phyloP scores from a whole-genome alignment of 108 stramenopile species.

The Schizochytrium sp. region DNA sequence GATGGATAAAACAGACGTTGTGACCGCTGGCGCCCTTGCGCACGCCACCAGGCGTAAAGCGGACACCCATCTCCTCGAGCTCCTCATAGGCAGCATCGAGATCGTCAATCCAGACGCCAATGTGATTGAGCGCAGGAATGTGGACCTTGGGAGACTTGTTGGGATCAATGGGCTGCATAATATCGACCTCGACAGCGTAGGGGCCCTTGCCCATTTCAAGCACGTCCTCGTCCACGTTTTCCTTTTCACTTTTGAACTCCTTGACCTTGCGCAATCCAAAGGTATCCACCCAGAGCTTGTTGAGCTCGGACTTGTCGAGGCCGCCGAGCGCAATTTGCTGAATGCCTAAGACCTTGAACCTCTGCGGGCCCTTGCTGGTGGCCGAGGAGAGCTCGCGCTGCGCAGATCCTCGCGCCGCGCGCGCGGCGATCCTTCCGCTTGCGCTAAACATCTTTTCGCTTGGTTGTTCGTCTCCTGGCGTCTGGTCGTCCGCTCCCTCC shows the following conservation, averaged over 20 bases:
- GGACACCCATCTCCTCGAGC: constrained; percentile 69
- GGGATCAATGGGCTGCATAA: constrained; percentile 87
- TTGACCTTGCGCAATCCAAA: constrained; percentile 67
- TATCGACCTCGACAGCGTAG: constrained; percentile 76
- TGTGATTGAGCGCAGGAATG: constrained; percentile 81
- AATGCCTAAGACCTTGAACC: constrained; percentile 78
- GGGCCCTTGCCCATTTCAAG: constrained; percentile 64
- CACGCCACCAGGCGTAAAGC: constrained; percentile 82
- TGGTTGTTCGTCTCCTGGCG: too few species aligned
- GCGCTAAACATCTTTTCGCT: too few species aligned
- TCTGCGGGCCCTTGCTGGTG: constrained; percentile 22
- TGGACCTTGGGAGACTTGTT: constrained; percentile 63
- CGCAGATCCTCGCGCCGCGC: too few species aligned
- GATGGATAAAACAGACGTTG: constrained; percentile 92
- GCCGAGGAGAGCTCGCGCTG: background rate
- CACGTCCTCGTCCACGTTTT: constrained; percentile 97
- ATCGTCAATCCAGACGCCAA: constrained; percentile 95
- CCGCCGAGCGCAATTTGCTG: constrained; percentile 92
- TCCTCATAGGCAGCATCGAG: constrained; percentile 67
- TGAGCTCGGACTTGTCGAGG: constrained; percentile 52
- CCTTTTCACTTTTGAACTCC: constrained; percentile 59
- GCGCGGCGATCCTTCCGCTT: too few species aligned
- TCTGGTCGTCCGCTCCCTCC: too few species aligned
- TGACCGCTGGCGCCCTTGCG: constrained; percentile 84
- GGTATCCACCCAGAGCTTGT: constrained; percentile 66